phyloP scores from a whole-genome alignment of 129 eudicot genomes.

The Artemisia tridentata region DNA sequence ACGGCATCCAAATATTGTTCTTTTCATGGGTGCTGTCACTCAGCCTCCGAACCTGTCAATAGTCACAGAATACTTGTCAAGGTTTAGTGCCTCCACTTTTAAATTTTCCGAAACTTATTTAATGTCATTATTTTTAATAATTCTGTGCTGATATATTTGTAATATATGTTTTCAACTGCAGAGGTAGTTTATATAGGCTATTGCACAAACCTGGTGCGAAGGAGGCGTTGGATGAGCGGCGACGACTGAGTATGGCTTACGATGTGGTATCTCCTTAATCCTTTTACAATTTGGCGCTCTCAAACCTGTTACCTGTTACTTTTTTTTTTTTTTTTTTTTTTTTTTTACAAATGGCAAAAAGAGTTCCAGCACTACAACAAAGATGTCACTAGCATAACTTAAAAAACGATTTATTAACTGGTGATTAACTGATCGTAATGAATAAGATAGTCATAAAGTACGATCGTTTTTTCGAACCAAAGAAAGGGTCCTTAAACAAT shows the following conservation, averaged over 20 bases:
- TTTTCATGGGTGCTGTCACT: constrained; percentile 88
- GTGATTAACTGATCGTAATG: no score
- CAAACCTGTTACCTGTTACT: neutral
- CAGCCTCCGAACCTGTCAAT: constrained; percentile 85
- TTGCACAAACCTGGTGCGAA: constrained; percentile 68
- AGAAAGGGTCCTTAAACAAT: no score
- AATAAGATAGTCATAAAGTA: no score
- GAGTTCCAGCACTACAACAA: neutral
- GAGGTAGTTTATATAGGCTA: constrained; percentile 82
- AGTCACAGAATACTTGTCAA: constrained; percentile 80
- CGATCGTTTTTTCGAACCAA: no score
- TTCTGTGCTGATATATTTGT: neutral
- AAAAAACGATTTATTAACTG: no score
- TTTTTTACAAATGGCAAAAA: neutral
- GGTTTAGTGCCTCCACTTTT: constrained; percentile 37
- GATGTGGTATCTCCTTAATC: constrained; percentile 58
- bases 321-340: neutral
- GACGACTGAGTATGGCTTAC: constrained; percentile 81
- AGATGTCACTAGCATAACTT: no score
- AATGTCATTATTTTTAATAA: no score
- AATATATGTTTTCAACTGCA: constrained; percentile 36
- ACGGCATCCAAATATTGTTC: constrained; percentile 88
- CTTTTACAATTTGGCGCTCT: constrained; percentile 11
- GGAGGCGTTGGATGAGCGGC: constrained; percentile 69
- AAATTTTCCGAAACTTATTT: neutral